Conservation (phyloP, 169 alveolate genomes). For the Prorocentrum cordatum region DNA sequence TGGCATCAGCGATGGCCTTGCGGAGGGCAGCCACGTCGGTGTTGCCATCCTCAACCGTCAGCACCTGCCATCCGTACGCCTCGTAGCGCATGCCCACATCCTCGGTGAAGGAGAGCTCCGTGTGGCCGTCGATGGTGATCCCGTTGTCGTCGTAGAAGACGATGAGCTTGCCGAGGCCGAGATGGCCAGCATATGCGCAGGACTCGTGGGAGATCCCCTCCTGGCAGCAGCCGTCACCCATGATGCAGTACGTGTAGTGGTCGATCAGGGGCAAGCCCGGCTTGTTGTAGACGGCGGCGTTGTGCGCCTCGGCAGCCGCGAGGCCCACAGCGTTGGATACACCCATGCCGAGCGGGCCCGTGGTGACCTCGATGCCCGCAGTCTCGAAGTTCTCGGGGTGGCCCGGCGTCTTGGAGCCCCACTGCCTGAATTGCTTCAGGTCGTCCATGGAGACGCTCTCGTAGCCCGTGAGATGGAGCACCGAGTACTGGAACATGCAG, state of each 20-base stretch:
- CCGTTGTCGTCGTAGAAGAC: slow-evolving; percentile 78
- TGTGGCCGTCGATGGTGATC: slow-evolving; percentile 80
- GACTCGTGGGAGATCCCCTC: slow-evolving; percentile 78
- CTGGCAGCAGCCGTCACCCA: slow-evolving; percentile 76
- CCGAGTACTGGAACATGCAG: slow-evolving; percentile 70
- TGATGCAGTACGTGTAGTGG: slow-evolving; percentile 69
- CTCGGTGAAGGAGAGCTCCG: slow-evolving; percentile 79
- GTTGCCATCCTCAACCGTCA: slow-evolving; percentile 10
- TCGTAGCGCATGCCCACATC: slow-evolving; percentile 69
- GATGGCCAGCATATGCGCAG: slow-evolving; percentile 80
- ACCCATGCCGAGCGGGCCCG: slow-evolving; percentile 77
- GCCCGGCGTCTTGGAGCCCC: slow-evolving; percentile 60
- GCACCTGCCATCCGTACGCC: slow-evolving; percentile 65
- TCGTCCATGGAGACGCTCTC: slow-evolving; percentile 71
- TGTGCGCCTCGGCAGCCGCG: slow-evolving; percentile 72
- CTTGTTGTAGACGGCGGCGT: slow-evolving; percentile 74
- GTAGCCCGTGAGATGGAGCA: slow-evolving; percentile 15
- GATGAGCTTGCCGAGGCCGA: slow-evolving; percentile 77
- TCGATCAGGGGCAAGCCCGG: slow-evolving; percentile 65
- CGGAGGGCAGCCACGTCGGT: slow-evolving; percentile 51
- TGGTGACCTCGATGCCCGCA: slow-evolving; percentile 76
- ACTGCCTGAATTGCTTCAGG: slow-evolving; percentile 74
- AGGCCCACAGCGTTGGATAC: slow-evolving; percentile 76
- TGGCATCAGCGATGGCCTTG: slow-evolving; percentile 67
- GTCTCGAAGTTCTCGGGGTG: slow-evolving; percentile 32